Base-by-base conservation (phyloP, 805 yeast species). In the Pichia thaimueangensis region DNA sequence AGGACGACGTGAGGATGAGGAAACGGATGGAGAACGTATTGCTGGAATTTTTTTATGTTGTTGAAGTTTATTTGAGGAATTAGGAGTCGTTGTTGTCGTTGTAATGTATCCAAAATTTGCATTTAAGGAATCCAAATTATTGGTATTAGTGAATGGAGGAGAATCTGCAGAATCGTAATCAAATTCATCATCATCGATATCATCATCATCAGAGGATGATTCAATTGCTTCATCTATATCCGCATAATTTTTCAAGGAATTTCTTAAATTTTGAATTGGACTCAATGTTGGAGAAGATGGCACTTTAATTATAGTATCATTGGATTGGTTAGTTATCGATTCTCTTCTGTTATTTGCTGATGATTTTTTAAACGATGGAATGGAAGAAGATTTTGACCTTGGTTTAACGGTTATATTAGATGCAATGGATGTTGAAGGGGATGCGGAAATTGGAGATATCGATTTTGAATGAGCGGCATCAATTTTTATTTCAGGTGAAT, bases 251-350 rank as follows among this genome's bases (percentile, higher is more conserved):
- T 45, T 53, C 40, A 52, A 53, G 8, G 62, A 59, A 35, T 50
- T 55, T 45, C 67, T 48, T n/a, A 63, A 37, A 37, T 43, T 55
- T 39, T 54, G 62, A 20, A 62, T 38, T 12, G 65, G 60, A 15
- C 48, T 57, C 51, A 45, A 45, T 19, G 52, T 47, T 4, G 70
- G 70, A 17, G 68, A 65, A 2, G 44, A 35, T 13, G 82, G 82
- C 12, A 75, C 55, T 45, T 64, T 70, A 20, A 70, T 52, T 48
- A 64, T 65, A 41, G 66, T 56, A 50, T 71, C 76, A 15, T 65
- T 57, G 30, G 59, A 58, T 23, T 68, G 58, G 51, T 67, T 70
- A 17, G 79, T 71, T 29, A 76, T 76, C 12, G 78, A 71, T 52
- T 73, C 78, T 47, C 82, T 62, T 50, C 80, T 59, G n/a, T n/a